Conservation (phyloP, 208 protist genomes). For the Blechomonas ayalai region DNA sequence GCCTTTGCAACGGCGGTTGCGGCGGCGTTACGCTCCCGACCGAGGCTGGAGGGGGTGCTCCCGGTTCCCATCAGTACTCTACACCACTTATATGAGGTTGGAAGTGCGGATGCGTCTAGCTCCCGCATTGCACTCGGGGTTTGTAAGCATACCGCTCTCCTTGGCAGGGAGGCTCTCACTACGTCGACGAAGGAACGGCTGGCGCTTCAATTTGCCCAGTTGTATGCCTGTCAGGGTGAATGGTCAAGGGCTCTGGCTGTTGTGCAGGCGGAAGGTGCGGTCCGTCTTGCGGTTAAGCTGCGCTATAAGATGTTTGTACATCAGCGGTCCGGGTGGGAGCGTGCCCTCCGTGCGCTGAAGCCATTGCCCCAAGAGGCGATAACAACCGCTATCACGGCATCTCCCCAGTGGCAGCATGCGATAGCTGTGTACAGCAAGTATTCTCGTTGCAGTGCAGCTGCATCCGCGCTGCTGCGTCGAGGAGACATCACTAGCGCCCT, state of each 20-base stretch:
- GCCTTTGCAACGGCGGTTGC: constrained; percentile 37
- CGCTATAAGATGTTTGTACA: constrained; percentile 17
- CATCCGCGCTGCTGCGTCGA: constrained; percentile 7
- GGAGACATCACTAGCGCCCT: constrained; percentile 3
- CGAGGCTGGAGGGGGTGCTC: constrained; percentile 42
- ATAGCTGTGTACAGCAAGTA: constrained; percentile 12
- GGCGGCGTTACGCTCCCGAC: constrained; percentile 34
- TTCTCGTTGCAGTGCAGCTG: no score
- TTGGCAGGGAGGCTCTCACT: constrained; percentile 12
- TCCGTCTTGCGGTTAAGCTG: constrained; percentile 43
- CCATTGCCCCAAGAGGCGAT: constrained; percentile 8
- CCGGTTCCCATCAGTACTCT: constrained; percentile 41
- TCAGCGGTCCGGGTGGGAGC: background rate
- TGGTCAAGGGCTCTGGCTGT: constrained; percentile 42
- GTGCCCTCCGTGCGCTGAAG: constrained; percentile 4
- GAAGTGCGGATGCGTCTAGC: background rate
- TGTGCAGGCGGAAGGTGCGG: constrained; percentile 19
- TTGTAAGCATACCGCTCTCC: constrained; percentile 33
- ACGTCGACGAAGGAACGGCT: constrained; percentile 29
- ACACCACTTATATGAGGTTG: constrained; percentile 40
- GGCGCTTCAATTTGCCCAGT: constrained; percentile 24
- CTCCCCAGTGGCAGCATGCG: constrained; percentile 27
- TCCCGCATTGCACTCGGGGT: constrained; percentile 41
- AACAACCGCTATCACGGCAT: constrained; percentile 10
- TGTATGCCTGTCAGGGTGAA: constrained; percentile 23